These are phyloP conservation scores for Debaryomyces sp. DNA, from an alignment of 1,139 yeast genomes.

Conservation along the genomic window DNA sequence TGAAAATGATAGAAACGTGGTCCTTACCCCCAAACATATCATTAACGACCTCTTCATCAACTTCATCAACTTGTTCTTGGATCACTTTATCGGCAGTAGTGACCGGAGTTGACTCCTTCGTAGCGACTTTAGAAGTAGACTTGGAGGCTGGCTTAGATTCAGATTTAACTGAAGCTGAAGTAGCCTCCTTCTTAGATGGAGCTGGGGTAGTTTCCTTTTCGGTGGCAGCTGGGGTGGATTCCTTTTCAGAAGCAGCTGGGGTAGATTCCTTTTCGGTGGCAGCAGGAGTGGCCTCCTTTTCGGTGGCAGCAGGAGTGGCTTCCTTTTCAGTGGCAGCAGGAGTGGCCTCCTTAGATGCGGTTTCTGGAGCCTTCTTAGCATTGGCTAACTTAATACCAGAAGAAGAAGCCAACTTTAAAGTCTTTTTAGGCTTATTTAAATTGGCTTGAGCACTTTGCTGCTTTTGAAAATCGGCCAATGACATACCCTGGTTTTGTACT, in stretches of 20 bases:
- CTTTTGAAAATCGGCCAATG: constrained; percentile 85
- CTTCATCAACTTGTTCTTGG: constrained; percentile 80
- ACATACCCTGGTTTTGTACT: constrained; percentile 59
- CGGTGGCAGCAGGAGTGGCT: constrained; percentile 22
- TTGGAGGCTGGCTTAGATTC: constrained; percentile 14
- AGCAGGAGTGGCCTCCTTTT: constrained; percentile 14
- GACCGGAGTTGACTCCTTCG: constrained; percentile 25
- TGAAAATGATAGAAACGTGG: constrained; percentile 92
- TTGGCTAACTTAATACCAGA: constrained; percentile 71
- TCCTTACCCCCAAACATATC: constrained; percentile 98
- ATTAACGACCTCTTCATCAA: constrained; percentile 85
- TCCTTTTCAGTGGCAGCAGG: no score
- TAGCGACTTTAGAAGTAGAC: constrained; percentile 14
- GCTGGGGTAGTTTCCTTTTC: constrained; percentile 1
- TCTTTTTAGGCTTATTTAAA: constrained; percentile 58
- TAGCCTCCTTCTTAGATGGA: constrained; percentile 8
- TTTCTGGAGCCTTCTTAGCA: constrained; percentile 47
- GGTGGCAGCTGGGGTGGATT: constrained; percentile 16
- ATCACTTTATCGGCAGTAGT: constrained; percentile 54
- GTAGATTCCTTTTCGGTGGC: constrained; percentile 11
- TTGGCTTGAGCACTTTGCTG: constrained; percentile 51
- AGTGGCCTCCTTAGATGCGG: constrained; percentile 23
- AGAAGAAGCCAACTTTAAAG: constrained; percentile 66
- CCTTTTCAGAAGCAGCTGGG: constrained; percentile 16
- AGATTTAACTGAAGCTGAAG: constrained; percentile 13